Percentiles rank a stretch among this genome's conserved stretches.
phyloP scores from a whole-genome alignment of 2,329 filamentous ascomycete species.

The Blumeria hordei region DNA sequence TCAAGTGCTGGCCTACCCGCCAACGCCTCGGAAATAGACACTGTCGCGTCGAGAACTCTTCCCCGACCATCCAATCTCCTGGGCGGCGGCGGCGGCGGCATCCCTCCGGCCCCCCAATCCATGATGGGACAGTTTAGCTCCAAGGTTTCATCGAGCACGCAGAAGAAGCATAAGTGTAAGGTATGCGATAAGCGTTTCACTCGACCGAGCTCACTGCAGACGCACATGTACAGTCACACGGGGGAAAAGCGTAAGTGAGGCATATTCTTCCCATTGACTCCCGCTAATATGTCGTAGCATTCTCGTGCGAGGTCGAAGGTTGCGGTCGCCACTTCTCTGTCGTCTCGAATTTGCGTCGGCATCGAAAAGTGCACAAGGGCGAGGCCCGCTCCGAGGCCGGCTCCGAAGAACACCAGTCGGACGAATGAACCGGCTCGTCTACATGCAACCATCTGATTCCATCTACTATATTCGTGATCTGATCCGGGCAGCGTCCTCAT shows the following conservation, averaged over 20 bases:
- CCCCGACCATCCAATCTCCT: constrained; percentile 49
- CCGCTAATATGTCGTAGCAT: constrained; percentile 33
- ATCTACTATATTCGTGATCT: too few species aligned
- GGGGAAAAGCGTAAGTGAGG: constrained; percentile 73
- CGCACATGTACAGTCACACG: constrained; percentile 96
- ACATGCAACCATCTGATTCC: too few species aligned
- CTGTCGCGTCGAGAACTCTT: constrained; percentile 56
- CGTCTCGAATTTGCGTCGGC: constrained; percentile 79
- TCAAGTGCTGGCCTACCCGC: constrained; percentile 40
- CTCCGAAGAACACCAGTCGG: constrained; percentile 33
- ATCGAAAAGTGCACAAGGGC: constrained; percentile 88
- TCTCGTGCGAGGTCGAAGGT: constrained; percentile 79
- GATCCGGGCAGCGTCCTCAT: too few species aligned
- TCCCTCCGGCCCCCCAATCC: constrained; percentile 64
- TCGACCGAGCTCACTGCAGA: constrained; percentile 77
- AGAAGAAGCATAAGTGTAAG: constrained; percentile 99
- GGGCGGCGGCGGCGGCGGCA: constrained; percentile 34
- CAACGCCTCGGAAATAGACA: constrained; percentile 49
- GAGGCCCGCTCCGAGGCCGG: constrained; percentile 38
- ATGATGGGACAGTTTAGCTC: constrained; percentile 99
- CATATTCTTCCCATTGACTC: neutral
- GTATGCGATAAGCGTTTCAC: constrained; percentile 97
- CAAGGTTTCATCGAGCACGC: constrained; percentile 80
- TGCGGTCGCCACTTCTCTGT: constrained; percentile 94
- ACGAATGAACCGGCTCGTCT: constrained; percentile 16